These are phyloP conservation scores for Colletotrichum godetiae DNA, from an alignment of 2,329 filamentous ascomycete species.

Conservation along the genomic window DNA sequence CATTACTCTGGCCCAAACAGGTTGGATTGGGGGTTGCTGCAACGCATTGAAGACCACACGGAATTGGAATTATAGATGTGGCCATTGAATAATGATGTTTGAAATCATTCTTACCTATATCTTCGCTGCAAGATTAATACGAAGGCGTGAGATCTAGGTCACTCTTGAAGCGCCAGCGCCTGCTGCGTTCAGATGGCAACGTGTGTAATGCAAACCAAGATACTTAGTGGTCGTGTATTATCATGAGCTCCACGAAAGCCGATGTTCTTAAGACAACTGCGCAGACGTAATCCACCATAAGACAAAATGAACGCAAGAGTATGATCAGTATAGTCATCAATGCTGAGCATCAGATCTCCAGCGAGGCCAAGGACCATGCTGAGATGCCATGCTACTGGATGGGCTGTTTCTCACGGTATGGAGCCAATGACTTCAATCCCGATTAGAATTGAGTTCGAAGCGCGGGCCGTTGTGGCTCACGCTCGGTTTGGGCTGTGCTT, in stretches of 20 bases:
- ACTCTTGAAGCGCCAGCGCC: not conserved
- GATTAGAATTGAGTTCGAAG: not conserved
- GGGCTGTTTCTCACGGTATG: not conserved
- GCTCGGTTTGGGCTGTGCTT: not conserved
- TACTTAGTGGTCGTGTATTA: not conserved
- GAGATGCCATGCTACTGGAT: not conserved
- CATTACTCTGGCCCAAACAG: not conserved
- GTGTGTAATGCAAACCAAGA: not conserved
- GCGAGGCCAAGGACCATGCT: not conserved
- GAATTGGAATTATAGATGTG: constrained; percentile 6
- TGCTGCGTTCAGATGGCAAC: not conserved
- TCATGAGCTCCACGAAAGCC: not conserved
- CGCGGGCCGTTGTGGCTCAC: not conserved
- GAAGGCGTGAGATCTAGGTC: not conserved
- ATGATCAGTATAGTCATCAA: too few relatives aligned
- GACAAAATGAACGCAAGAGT: too few relatives aligned
- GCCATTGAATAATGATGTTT: not conserved
- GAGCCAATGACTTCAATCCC: not conserved
- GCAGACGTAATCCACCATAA: too few relatives aligned
- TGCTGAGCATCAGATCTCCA: not conserved
- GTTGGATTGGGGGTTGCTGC: not conserved
- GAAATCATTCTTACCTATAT: not conserved
- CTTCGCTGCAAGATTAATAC: not conserved
- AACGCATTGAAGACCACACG: not conserved
- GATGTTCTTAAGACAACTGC: too few relatives aligned